phyloP scores from a whole-genome alignment of 257 asterid species.

The Fraxinus cuspidata region DNA sequence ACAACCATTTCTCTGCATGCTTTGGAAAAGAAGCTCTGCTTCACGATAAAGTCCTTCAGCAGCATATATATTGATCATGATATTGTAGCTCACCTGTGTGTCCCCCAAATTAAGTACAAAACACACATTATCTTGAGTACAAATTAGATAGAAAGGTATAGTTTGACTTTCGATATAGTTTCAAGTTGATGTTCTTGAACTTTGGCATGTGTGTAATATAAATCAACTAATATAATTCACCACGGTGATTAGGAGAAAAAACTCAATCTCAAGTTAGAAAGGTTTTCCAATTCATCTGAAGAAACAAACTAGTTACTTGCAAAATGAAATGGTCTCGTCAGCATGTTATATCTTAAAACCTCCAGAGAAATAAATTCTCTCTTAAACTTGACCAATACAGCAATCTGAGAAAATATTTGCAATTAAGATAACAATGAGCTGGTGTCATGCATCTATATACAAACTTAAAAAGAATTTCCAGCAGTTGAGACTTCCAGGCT shows the following conservation, averaged over 20 bases:
- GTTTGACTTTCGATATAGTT: background rate
- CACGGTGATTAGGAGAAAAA: background rate
- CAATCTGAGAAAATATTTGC: background rate
- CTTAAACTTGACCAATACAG: background rate
- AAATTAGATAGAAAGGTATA: background rate
- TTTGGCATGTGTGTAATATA: background rate
- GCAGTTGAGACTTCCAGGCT: background rate
- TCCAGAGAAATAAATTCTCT: background rate
- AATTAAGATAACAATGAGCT: background rate
- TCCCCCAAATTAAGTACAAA: background rate
- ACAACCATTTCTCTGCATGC: constrained; percentile 53
- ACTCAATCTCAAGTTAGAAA: background rate
- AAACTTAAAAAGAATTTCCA: background rate
- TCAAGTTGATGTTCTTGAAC: background rate
- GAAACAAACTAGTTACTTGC: background rate
- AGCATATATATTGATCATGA: constrained; percentile 66
- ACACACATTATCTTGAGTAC: background rate
- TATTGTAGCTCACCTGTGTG: constrained; percentile 68
- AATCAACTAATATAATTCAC: background rate
- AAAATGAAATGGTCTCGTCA: background rate
- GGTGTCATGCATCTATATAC: background rate
- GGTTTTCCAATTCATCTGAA: background rate
- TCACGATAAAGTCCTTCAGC: constrained; percentile 56
- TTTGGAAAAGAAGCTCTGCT: constrained; percentile 56
- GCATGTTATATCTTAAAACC: background rate